phyloP scores from a whole-genome alignment of 2,329 filamentous ascomycete species.

The Fusarium falciforme region DNA sequence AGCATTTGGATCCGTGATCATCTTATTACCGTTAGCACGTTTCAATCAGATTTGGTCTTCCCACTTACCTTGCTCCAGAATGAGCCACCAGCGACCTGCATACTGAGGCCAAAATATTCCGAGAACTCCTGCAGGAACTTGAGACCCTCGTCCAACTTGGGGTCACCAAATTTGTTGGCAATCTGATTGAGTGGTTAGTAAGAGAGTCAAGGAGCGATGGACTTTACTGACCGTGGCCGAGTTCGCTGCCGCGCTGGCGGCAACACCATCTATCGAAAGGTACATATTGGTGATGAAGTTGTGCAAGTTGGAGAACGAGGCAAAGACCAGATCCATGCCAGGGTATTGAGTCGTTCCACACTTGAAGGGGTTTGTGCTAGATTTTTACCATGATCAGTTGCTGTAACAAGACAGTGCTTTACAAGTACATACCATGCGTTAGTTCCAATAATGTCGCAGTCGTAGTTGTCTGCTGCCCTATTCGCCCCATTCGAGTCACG shows the following conservation, averaged over 20 bases:
- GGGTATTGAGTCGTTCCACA: not conserved
- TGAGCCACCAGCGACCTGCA: not conserved
- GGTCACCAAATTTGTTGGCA: not conserved
- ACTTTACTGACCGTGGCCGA: not conserved
- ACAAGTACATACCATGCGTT: not conserved
- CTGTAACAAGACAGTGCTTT: not conserved
- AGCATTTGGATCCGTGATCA: not conserved
- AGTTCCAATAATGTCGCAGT: not conserved
- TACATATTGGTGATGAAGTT: not conserved
- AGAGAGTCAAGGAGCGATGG: not conserved
- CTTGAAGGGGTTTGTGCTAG: not conserved
- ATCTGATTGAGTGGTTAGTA: not conserved
- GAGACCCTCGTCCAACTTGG: not conserved
- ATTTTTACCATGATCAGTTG: not conserved
- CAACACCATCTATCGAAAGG: not conserved
- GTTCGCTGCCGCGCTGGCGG: not conserved
- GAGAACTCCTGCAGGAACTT: not conserved
- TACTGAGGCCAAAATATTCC: not conserved
- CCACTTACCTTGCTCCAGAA: not conserved
- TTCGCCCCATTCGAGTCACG: not conserved
- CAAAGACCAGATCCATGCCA: not conserved
- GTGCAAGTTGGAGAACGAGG: not conserved
- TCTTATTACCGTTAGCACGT: not conserved
- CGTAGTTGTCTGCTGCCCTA: not conserved
- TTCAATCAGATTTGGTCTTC: not conserved